Base-by-base conservation (phyloP, 805 yeast species). In the Suhomyces prunicola region DNA sequence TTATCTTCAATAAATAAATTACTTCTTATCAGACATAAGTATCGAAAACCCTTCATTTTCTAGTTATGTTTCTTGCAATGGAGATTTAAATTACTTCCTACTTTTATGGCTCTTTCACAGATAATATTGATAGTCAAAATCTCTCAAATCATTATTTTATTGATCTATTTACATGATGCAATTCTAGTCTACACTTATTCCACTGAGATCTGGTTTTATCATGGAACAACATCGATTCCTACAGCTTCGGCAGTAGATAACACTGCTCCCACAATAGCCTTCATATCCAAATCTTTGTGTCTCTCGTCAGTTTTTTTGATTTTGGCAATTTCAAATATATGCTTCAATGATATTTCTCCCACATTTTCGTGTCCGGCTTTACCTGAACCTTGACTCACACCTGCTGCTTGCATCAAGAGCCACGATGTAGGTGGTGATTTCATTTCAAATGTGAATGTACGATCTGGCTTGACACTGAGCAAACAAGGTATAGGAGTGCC, bases 371-470 rank as follows among this genome's bases (percentile, higher is more conserved):
- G 83, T 9, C 88, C 86, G 15, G 86, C 80, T 55, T 77, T 79
- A 23, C 83, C 87, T 22, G 90, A 82, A 15, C 99, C 99, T 69
- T 93, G 90, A 24, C 77, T 81, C 13, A 86, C 74, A 2, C 88
- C 88, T 8, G 93, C 90, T 5, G 96, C 96, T 64, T 89, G 86
- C 71, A 88, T 70, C 47, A 94, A 70, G 50, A 94, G 77, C 83
- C 87, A 93, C 0, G 96, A 85, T 0, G 98, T 91, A 2, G 97
- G 90, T 22, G 99, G 99, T 3, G 94, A 82, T 62, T 89, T 91
- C 76, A 89, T 77, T 61, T 88, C 96, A 67, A 94, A 94, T 1
- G 85, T 68, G 67, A 93, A 94, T 0, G 93, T 67, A 71, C 99
- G 81, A 71, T 94, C 98, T n/a, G 97, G 97, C 63, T 84, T 87